A percentile compares a stretch with the other conserved stretches of the same genome.
phyloP scores from a whole-genome alignment of 768 basidiomycete genomes.

The Lyophyllum atratum region DNA sequence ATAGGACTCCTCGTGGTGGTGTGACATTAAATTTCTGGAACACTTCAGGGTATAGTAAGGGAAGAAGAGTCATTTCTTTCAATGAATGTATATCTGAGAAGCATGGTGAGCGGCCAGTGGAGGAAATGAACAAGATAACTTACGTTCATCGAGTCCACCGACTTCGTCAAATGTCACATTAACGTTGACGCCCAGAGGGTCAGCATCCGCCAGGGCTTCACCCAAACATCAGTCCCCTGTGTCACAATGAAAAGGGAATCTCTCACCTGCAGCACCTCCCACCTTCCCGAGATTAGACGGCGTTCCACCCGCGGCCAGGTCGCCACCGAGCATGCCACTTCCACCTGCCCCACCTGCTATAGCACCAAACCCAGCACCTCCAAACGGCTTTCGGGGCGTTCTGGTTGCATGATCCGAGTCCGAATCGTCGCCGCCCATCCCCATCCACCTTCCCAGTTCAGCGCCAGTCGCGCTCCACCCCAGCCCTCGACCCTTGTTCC shows the following conservation, averaged over 20 bases:
- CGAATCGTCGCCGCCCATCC: slow-evolving; percentile 71
- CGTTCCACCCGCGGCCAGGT: slow-evolving; percentile 72
- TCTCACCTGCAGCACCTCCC: slow-evolving; percentile 65
- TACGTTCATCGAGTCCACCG: slow-evolving; percentile 93
- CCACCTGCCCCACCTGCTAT: slow-evolving; percentile 42
- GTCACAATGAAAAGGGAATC: slow-evolving; percentile 9
- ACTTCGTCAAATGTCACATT: slow-evolving; percentile 97
- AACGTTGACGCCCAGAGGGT: slow-evolving; percentile 91
- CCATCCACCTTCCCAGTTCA: slow-evolving; percentile 79
- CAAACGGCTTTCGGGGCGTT: slow-evolving; percentile 70
- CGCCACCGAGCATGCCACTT: slow-evolving; percentile 61
- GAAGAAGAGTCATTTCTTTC: slow-evolving; percentile 98
- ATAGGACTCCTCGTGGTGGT: slow-evolving; percentile 93
- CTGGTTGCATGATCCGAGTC: slow-evolving; percentile 74
- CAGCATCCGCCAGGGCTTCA: slow-evolving; percentile 87
- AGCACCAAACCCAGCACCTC: slow-evolving; percentile 53
- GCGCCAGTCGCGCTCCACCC: slow-evolving; percentile 84
- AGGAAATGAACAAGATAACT: slow-evolving; percentile 26
- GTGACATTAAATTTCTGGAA: slow-evolving; percentile 94
- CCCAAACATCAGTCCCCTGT: not conserved
- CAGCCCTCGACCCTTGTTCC: slow-evolving; percentile 46
- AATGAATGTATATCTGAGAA: slow-evolving; percentile 86
- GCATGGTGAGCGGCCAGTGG: not conserved
- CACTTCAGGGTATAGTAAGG: slow-evolving; percentile 93
- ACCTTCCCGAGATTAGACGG: slow-evolving; percentile 87